These are phyloP conservation scores for Nothophytophthora sp. DNA, from an alignment of 352 stramenopile genomes.

Conservation along the genomic window DNA sequence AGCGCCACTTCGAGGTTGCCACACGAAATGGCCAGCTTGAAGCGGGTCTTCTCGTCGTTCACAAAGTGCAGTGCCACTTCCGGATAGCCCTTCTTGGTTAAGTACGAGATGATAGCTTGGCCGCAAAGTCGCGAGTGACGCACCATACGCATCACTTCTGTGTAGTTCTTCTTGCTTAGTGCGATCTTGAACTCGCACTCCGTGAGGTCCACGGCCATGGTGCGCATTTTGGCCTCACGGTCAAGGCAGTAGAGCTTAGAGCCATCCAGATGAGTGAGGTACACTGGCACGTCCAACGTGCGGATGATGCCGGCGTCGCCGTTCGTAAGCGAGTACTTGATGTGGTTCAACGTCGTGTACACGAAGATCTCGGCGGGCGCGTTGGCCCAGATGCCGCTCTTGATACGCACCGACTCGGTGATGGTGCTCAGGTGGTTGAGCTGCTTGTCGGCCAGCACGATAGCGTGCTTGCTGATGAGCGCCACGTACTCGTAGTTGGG, in stretches of 20 bases:
- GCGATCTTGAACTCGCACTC: constrained; percentile 99
- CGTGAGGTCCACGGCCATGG: constrained; percentile 97
- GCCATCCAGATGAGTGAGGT: constrained; percentile 95
- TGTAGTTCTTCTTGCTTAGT: constrained; percentile 96
- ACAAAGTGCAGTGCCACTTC: constrained; percentile 99
- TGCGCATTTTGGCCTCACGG: constrained; percentile 96
- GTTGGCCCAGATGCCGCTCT: constrained; percentile 94
- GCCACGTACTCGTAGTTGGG: constrained; percentile 97
- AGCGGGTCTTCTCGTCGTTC: constrained; percentile 97
- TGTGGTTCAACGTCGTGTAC: constrained; percentile 97
- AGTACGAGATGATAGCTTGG: constrained; percentile 98
- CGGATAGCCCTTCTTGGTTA: constrained; percentile 99
- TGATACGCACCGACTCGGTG: constrained; percentile 97
- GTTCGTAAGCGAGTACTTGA: constrained; percentile 93
- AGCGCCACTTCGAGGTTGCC: constrained; percentile 99
- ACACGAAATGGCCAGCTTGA: constrained; percentile 98
- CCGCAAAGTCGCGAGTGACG: constrained; percentile 96
- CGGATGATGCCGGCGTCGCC: constrained; percentile 98
- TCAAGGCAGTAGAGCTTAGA: constrained; percentile 97
- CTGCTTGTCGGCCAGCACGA: constrained; percentile 97
- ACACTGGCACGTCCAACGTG: constrained; percentile 97
- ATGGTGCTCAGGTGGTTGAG: constrained; percentile 98
- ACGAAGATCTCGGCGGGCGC: constrained; percentile 94
- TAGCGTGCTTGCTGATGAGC: constrained; percentile 97
- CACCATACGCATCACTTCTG: constrained; percentile 99